phyloP scores from a whole-genome alignment of 2,329 filamentous ascomycete genomes.

The Xylaria sp. region DNA sequence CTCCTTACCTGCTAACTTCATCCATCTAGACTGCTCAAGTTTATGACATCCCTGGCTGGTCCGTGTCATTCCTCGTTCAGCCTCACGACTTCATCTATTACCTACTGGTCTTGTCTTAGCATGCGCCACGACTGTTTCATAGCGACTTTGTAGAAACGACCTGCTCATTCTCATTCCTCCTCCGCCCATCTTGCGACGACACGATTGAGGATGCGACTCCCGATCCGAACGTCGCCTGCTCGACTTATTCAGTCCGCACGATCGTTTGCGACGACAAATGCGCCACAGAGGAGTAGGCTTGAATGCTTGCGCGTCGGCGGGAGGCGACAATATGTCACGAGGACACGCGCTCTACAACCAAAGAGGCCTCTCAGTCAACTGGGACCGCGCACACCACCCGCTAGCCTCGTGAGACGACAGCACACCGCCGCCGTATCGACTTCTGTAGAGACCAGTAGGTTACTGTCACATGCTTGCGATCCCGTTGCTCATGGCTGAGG shows the following conservation, averaged over 20 bases:
- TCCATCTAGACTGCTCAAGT: neutral
- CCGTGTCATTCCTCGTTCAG: neutral
- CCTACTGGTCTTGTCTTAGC: neutral
- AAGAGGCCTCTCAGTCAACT: conserved; percentile 2
- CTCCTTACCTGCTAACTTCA: neutral
- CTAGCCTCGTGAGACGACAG: conserved; percentile 13
- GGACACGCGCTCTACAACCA: neutral
- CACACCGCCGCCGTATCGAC: conserved; percentile 21
- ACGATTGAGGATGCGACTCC: conserved; percentile 24
- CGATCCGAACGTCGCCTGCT: conserved; percentile 16
- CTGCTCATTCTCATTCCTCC: neutral
- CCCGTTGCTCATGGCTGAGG: conserved; percentile 6
- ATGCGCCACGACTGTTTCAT: neutral
- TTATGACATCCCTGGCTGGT: neutral
- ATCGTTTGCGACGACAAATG: conserved; percentile 16
- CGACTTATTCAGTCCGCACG: conserved; percentile 18
- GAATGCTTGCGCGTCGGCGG: conserved; percentile 20
- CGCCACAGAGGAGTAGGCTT: conserved; percentile 11
- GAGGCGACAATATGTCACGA: conserved; percentile 19
- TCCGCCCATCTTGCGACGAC: conserved; percentile 5
- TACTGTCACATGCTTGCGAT: neutral
- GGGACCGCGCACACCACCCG: conserved; percentile 4
- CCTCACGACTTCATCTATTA: neutral
- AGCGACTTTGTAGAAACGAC: conserved; percentile 1
- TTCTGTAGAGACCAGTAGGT: conserved; percentile 22